Evolutionary conservation across 2,329 filamentous ascomycete species (phyloP), one percentile per base, ranked within the genome.

Genomic region (Penicillium glabrum): DNA sequence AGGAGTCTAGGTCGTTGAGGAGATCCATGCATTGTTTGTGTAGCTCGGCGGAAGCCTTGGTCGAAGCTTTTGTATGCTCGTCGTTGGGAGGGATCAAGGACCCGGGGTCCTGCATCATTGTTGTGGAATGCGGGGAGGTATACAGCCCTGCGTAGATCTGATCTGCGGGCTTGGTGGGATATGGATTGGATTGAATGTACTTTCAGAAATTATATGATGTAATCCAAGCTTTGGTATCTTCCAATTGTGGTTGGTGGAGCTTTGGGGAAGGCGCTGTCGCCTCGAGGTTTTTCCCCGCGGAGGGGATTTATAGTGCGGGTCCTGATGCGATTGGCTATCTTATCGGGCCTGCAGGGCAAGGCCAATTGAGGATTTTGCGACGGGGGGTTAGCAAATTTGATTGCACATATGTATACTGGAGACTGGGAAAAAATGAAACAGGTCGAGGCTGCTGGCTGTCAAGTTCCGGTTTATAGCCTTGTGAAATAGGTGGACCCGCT

Each of bases 1-100:
- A 79, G 29, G 74, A 62, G 46, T 78, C 73, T 16, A 83, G 64
- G 61, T 83, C 80, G 16, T 68, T 60, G 31, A 82, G 69, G 9
- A 83, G 70, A 5, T 64, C 60, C 21, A 67, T 67, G 59, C 77
- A 79, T 70, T 75, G 68, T 51, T 71, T 57, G 11, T 74, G 64
- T 16, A 79, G 72, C 19, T 67, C 62, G 8, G 63, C 54, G 6
- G 72, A 71, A 29, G 75, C 65, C 31, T 55, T 24, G 2, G 51
- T 54, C 27, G 61, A 67, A 24, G 53, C 60, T 54, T 53, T 56
- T 26, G 24, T 23, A 7, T 6, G 11, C 9, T 26, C 37, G 48
- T 26, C 11, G 23, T 21, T 21, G 9, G 47, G 37, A n/a, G 16
- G 14, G 33, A 14, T 50, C 21, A 24, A 41, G 46, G 14, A 47